A percentile compares a stretch with the other conserved stretches of the same genome.
Conservation (phyloP, 2,329 filamentous ascomycete species). For the Cordyceps cicadae region DNA sequence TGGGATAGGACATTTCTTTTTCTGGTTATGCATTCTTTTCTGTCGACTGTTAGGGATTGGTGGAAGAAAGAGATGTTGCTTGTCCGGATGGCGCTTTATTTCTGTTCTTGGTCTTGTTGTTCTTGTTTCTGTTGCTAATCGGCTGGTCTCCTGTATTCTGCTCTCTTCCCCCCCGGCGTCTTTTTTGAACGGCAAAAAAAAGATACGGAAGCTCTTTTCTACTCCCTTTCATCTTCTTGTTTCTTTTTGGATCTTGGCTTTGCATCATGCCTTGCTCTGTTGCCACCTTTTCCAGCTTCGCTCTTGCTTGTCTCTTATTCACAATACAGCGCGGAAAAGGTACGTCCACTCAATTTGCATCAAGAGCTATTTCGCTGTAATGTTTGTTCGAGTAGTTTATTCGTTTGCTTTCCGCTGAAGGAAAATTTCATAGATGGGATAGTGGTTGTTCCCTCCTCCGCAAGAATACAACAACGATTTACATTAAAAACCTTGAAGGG, state of each 20-base stretch:
- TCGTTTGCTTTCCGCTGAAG: not conserved
- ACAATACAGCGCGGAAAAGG: not conserved
- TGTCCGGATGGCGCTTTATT: not conserved
- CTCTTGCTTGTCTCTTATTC: not conserved
- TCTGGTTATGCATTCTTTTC: not conserved
- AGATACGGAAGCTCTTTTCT: not conserved
- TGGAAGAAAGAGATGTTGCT: not conserved
- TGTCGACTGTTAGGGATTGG: not conserved
- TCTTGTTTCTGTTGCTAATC: not conserved
- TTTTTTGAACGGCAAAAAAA: not conserved
- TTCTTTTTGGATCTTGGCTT: not conserved
- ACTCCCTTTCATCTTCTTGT: not conserved
- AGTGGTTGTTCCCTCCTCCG: not conserved
- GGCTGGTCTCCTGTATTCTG: not conserved
- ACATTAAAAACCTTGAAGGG: not conserved
- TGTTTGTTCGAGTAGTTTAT: conserved; percentile 1
- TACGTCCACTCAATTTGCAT: not conserved
- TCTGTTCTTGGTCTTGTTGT: not conserved
- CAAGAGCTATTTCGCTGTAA: not conserved
- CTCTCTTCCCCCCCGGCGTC: not conserved
- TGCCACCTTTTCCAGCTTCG: not conserved
- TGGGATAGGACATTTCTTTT: not conserved
- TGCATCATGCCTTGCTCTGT: not conserved
- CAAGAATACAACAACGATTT: not conserved
- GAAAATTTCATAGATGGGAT: not conserved